These are phyloP conservation scores for Boletus huronensis DNA, from an alignment of 768 basidiomycete species.

Conservation along the genomic window DNA sequence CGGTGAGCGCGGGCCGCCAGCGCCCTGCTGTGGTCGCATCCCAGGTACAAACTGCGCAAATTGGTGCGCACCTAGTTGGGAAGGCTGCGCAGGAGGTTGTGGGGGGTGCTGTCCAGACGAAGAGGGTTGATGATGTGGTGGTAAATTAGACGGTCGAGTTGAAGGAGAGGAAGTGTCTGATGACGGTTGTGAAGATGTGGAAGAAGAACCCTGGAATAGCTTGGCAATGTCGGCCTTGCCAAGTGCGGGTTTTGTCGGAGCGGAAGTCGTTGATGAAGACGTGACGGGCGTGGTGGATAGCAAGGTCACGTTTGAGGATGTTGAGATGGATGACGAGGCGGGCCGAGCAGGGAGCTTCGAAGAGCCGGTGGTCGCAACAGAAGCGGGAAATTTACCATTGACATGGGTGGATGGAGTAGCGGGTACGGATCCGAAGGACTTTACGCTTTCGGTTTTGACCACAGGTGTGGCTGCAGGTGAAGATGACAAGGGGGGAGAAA, in stretches of 20 bases:
- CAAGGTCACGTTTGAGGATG: conserved; percentile 27
- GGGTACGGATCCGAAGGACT: conserved; percentile 78
- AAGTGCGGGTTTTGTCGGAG: conserved; percentile 31
- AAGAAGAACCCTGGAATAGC: conserved; percentile 38
- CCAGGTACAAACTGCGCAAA: conserved; percentile 50
- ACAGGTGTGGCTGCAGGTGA: conserved; percentile 69
- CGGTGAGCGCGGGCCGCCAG: conserved; percentile 63
- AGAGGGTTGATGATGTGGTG: conserved; percentile 41
- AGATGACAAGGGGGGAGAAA: conserved; percentile 70
- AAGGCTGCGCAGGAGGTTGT: conserved; percentile 36
- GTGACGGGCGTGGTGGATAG: conserved; percentile 33
- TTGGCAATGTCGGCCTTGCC: conserved; percentile 39
- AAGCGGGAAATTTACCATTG: conserved; percentile 60
- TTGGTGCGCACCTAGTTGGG: conserved; percentile 43
- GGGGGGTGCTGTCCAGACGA: conserved; percentile 36
- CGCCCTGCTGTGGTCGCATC: conserved; percentile 44
- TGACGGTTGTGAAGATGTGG: conserved; percentile 44
- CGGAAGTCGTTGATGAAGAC: conserved; percentile 34
- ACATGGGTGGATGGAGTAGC: conserved; percentile 46
- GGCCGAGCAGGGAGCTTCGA: conserved; percentile 32
- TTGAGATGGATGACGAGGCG: conserved; percentile 17
- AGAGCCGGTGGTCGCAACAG: conserved; percentile 39
- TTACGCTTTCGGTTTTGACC: conserved; percentile 69
- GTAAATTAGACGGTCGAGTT: conserved; percentile 49
- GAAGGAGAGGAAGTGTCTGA: conserved; percentile 59